Conservation (phyloP, 345 rosid genomes). For the Murraya paniculata region DNA sequence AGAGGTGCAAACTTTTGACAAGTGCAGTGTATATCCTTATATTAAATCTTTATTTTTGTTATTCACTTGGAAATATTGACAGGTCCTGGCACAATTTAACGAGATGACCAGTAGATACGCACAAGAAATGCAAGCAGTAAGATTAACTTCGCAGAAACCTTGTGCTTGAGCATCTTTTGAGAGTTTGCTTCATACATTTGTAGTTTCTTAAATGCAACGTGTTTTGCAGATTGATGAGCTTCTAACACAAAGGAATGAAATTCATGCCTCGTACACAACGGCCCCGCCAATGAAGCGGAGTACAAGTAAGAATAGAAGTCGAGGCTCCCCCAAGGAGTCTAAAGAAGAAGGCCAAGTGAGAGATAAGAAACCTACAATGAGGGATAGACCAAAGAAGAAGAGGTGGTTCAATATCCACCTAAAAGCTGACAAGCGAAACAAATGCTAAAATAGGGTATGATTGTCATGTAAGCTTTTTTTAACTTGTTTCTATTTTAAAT, state of each 20-base stretch:
- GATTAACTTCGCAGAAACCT: slow-evolving; percentile 21
- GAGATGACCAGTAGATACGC: slow-evolving; percentile 93
- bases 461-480: not conserved
- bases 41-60: slow-evolving; percentile 3
- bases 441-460: slow-evolving; percentile 52
- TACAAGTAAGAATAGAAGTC: slow-evolving; percentile 55
- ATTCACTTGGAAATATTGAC: slow-evolving; percentile 18
- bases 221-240: slow-evolving; percentile 85
- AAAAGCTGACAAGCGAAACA: slow-evolving; percentile 89
- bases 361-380: slow-evolving; percentile 53
- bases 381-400: slow-evolving; percentile 70
- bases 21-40: not conserved
- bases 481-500: not conserved
- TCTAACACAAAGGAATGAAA: slow-evolving; percentile 72
- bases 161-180: slow-evolving; percentile 3
- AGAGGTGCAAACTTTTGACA: slow-evolving; percentile 50
- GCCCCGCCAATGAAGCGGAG: slow-evolving; percentile 63
- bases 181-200: not conserved
- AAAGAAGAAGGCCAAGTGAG: slow-evolving; percentile 56
- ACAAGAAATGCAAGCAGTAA: slow-evolving; percentile 88
- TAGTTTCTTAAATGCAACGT: not conserved
- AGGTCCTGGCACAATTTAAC: slow-evolving; percentile 83
- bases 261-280: slow-evolving; percentile 75
- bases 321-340: slow-evolving; percentile 54
- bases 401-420: slow-evolving; percentile 82